These are phyloP conservation scores for Artomyces pyxidatus DNA, from an alignment of 768 basidiomycete species.

Conservation along the genomic window DNA sequence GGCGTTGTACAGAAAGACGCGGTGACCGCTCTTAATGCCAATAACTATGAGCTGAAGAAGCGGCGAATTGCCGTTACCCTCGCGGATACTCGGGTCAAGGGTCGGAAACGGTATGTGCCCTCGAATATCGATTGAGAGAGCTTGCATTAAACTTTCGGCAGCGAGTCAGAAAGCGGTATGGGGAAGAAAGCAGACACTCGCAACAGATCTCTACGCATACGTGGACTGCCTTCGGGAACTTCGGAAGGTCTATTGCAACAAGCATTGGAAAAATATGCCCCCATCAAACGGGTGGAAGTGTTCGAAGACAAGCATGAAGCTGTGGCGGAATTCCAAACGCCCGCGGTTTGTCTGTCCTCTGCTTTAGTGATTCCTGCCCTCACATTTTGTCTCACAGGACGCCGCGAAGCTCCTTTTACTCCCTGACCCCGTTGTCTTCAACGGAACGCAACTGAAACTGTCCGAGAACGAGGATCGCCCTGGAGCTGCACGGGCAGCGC, in stretches of 20 bases:
- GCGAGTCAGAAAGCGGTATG: constrained; percentile 45
- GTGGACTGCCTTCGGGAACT: constrained; percentile 62
- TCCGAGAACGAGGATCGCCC: constrained; percentile 41
- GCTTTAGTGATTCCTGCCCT: neutral
- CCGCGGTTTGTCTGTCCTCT: constrained; percentile 40
- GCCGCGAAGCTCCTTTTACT: constrained; percentile 72
- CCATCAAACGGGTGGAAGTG: constrained; percentile 68
- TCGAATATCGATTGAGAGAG: constrained; percentile 10
- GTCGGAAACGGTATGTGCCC: constrained; percentile 19
- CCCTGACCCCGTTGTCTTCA: constrained; percentile 64
- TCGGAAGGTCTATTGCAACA: constrained; percentile 94
- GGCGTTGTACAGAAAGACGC: constrained; percentile 50
- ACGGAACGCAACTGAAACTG: constrained; percentile 51
- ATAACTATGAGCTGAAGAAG: constrained; percentile 84
- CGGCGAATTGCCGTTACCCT: constrained; percentile 86
- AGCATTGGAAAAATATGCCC: constrained; percentile 67
- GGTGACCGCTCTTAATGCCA: constrained; percentile 61
- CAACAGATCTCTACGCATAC: constrained; percentile 68
- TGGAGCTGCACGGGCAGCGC: constrained; percentile 20
- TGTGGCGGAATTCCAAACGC: constrained; percentile 55
- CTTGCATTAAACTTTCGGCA: neutral
- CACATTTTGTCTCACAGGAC: constrained; percentile 43
- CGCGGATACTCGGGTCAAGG: constrained; percentile 52
- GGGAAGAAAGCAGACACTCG: constrained; percentile 48
- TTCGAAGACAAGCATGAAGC: constrained; percentile 55